Evolutionary conservation across 257 asterid genomes (phyloP), one percentile per base, ranked within the genome.

Genomic region (Solanum pennellii): DNA sequence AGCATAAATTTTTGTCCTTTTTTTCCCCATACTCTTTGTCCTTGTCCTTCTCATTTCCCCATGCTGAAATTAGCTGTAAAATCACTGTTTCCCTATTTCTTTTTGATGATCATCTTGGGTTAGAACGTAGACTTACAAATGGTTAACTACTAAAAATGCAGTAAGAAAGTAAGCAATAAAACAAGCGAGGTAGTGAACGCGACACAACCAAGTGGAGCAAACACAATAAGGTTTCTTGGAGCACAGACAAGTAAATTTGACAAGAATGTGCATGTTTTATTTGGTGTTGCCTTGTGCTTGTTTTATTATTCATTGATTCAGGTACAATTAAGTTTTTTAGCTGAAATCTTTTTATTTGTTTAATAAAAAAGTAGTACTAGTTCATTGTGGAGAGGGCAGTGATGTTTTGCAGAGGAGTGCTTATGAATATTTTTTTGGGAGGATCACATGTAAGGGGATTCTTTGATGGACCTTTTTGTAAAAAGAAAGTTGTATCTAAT

Each of bases 121-220:
- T 77, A 5, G 5, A 44, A 15, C 25, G 33, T 87, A 6, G 47
- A 59, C 69, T 87, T 86, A 79, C 84, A 25, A 45, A 3, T 6
- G 37, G 27, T 79, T 9, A 25, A 45, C 21, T 27, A 9, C 16
- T 79, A 80, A 86, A 86, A 62, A 5, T 95, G 97, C 98, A 97
- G 99, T 88, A 93, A 93, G 93, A 90, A 42, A 82, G 79, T 87
- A 75, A 89, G 91, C 91, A 91, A 91, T 71, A 96, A 85, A 93
- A 93, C 99, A 84, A 93, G 88, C 66, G 92, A 94, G 90, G 92
- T 87, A 59, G 96, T 89, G 93, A 97, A 94, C 92, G 88, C 98
- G 71, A 96, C 98, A 33, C 90, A 85, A 59, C 86, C 91, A 62
- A 93, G 99, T 91, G 92, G 94, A 82, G 95, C 91, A 75, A 91